Percentiles rank a stretch among this genome's conserved stretches.
Evolutionary conservation across 306 rosid genomes (phyloP).

Genomic region (Acmispon strigosus): DNA sequence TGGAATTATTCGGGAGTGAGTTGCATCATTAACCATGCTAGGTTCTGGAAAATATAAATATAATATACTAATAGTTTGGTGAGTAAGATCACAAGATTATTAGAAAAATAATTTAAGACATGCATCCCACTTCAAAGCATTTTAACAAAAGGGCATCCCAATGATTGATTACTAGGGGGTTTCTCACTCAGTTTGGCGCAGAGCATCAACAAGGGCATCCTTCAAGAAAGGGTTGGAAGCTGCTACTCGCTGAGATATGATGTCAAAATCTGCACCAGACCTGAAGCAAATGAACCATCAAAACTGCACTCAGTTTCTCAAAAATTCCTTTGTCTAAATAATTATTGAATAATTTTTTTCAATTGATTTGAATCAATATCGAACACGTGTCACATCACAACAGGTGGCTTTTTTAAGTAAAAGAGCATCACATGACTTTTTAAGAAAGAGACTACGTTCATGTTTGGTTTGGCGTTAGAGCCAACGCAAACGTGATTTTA

Average conservation of each 20-base stretch:
- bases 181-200: constrained; percentile 43
- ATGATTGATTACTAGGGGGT: neutral
- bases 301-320: neutral
- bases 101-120: neutral
- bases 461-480: too few relatives aligned
- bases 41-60: neutral
- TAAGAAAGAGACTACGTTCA: too few relatives aligned
- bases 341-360: too few relatives aligned
- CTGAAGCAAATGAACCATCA: constrained; percentile 39
- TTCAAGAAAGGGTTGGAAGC: constrained; percentile 70
- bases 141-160: neutral
- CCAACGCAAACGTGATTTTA: too few relatives aligned
- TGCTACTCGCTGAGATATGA: constrained; percentile 66
- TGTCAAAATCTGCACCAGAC: constrained; percentile 70
- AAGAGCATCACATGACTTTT: too few relatives aligned
- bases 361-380: too few relatives aligned
- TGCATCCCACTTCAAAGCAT: neutral
- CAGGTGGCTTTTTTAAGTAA: too few relatives aligned
- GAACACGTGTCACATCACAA: too few relatives aligned
- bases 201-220: constrained; percentile 51
- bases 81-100: neutral
- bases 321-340: too few relatives aligned
- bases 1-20: constrained; percentile 20
- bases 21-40: neutral
- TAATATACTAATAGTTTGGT: neutral